phyloP scores from a whole-genome alignment of 345 rosid genomes.

The Acer negundo region DNA sequence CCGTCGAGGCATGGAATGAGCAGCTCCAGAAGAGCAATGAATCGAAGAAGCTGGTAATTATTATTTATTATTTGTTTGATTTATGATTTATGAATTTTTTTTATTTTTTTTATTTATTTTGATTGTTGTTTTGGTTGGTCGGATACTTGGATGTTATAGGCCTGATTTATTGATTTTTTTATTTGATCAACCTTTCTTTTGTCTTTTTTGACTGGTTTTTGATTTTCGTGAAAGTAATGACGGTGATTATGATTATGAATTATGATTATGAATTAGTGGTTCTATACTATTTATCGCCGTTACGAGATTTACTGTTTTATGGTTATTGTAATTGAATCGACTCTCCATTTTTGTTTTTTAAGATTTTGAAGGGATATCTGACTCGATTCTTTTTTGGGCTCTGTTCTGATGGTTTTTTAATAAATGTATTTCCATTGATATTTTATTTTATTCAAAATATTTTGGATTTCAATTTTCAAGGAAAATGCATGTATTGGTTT shows the following conservation, averaged over 20 bases:
- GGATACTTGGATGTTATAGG: background rate
- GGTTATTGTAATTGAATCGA: background rate
- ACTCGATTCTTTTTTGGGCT: background rate
- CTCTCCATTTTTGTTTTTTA: background rate
- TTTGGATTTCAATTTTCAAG: too few species aligned
- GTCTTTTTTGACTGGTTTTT: background rate
- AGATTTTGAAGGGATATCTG: background rate
- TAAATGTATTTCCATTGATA: background rate
- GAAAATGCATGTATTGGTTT: too few species aligned
- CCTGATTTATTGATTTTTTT: background rate
- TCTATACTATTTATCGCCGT: too few species aligned
- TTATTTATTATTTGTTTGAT: background rate
- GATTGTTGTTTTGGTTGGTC: background rate
- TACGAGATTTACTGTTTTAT: background rate
- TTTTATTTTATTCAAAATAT: too few species aligned
- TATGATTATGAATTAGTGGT: too few species aligned
- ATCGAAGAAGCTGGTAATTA: conserved; percentile 66
- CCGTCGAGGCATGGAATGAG: conserved; percentile 61
- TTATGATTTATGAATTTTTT: background rate
- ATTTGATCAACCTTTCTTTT: background rate
- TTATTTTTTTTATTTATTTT: background rate
- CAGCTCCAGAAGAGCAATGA: conserved; percentile 56
- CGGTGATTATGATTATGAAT: background rate
- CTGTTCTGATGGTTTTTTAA: too few species aligned
- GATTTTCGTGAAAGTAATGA: background rate